phyloP scores from a whole-genome alignment of 305 asterid genomes.

The Fraxinus nigra region DNA sequence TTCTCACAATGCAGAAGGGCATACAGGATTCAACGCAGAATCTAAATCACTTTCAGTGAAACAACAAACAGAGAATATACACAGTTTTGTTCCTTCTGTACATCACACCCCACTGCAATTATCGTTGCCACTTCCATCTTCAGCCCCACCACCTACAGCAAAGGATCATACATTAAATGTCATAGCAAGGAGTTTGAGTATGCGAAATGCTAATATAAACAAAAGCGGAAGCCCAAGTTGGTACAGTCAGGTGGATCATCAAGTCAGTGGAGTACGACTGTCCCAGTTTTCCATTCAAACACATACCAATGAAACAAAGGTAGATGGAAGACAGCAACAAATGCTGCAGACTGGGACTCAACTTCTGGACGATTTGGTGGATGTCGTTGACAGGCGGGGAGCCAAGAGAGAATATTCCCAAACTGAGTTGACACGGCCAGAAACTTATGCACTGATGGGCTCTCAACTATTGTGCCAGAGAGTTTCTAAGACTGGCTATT shows the following conservation, averaged over 20 bases:
- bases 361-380: conserved; percentile 25
- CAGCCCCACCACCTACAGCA: conserved; percentile 27
- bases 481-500: conserved; percentile 20
- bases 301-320: conserved; percentile 26
- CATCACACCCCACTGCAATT: conserved; percentile 30
- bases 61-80: conserved; percentile 23
- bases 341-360: conserved; percentile 35
- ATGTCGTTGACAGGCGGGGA: conserved; percentile 36
- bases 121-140: conserved; percentile 25
- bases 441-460: conserved; percentile 31
- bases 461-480: conserved; percentile 35
- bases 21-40: conserved; percentile 26
- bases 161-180: conserved; percentile 52
- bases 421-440: conserved; percentile 28
- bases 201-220: conserved; percentile 34
- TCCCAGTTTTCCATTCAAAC: conserved; percentile 36
- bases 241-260: conserved; percentile 40
- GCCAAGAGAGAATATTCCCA: conserved; percentile 39
- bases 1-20: conserved; percentile 32
- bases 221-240: conserved; percentile 28
- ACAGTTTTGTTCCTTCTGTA: conserved; percentile 18
- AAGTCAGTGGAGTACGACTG: conserved; percentile 26
- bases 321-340: conserved; percentile 34
- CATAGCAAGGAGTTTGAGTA: conserved; percentile 53
- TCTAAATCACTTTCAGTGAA: conserved; percentile 29